Conservation (phyloP, 176 grass and related monocot genomes). For the Poa pratensis region DNA sequence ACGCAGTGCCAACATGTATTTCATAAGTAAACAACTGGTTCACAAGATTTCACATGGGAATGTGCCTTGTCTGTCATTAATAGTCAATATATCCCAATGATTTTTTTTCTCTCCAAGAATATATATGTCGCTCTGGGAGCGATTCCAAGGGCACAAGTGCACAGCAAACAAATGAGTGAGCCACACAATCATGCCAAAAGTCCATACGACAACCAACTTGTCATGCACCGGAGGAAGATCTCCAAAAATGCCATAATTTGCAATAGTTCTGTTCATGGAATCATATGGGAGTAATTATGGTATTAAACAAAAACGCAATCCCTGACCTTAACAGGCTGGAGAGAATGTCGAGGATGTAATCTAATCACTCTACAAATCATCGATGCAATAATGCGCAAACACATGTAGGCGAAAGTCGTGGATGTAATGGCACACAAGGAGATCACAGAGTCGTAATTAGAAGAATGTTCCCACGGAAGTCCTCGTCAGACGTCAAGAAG, state of each 20-base stretch:
- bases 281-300: slow-evolving; percentile 22
- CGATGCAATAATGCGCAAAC: slow-evolving; percentile 34
- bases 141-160: slow-evolving; percentile 25
- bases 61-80: slow-evolving; percentile 4
- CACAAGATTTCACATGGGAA: slow-evolving; percentile 58
- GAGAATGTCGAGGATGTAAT: slow-evolving; percentile 42
- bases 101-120: neutral
- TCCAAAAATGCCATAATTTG: slow-evolving; percentile 1
- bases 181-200: slow-evolving; percentile 11
- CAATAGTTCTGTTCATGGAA: slow-evolving; percentile 40
- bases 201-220: slow-evolving; percentile 1
- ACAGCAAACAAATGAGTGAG: neutral
- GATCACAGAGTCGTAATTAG: too few relatives aligned
- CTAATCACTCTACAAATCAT: slow-evolving; percentile 20
- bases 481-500: too few relatives aligned
- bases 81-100: neutral
- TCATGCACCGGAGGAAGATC: slow-evolving; percentile 33
- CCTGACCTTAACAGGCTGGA: slow-evolving; percentile 27
- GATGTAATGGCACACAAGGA: too few relatives aligned
- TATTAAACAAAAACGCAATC: slow-evolving; percentile 15
- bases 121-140: neutral
- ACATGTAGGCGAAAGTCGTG: slow-evolving; percentile 11
- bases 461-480: neutral
- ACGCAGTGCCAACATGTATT: slow-evolving; percentile 28
- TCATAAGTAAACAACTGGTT: neutral